Conservation (phyloP, 352 stramenopile genomes). For the Phytophthora citricola region DNA sequence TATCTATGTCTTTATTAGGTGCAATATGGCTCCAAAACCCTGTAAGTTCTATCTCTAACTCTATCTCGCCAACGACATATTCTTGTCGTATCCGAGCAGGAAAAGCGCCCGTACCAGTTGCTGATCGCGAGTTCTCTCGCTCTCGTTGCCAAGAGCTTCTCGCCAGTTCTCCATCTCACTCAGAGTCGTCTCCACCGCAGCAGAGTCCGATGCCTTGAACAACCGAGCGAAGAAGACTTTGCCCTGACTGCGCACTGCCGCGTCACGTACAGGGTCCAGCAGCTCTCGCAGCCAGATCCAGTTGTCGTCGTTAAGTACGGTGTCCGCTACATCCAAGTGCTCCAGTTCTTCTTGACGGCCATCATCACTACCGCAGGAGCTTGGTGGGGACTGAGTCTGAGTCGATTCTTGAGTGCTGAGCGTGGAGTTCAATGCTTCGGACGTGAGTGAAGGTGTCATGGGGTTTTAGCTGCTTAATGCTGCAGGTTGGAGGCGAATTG, state of each 20-base stretch:
- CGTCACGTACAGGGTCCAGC: conserved; percentile 24
- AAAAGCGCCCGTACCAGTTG: conserved; percentile 38
- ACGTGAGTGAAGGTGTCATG: conserved; percentile 16
- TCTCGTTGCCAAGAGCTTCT: conserved; percentile 8
- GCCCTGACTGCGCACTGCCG: conserved; percentile 12
- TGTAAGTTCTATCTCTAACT: conserved; percentile 15
- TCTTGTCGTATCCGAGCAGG: conserved; percentile 51
- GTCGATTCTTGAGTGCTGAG: conserved; percentile 1
- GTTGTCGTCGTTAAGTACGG: conserved; percentile 35
- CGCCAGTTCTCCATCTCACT: conserved; percentile 43
- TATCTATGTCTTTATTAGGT: conserved; percentile 30
- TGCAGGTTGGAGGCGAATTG: conserved; percentile 5
- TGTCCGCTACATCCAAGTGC: conserved; percentile 32
- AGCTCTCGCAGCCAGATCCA: conserved; percentile 41
- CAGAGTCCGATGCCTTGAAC: conserved; percentile 21
- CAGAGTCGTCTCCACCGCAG: conserved; percentile 25
- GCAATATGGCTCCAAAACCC: conserved; percentile 23
- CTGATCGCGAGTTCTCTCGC: conserved; percentile 11
- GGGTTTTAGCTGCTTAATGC: background rate
- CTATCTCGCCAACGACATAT: conserved; percentile 33
- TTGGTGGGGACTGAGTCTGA: conserved; percentile 8
- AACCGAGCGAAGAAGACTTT: conserved; percentile 44
- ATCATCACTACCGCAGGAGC: conserved; percentile 28
- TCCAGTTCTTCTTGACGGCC: conserved; percentile 22
- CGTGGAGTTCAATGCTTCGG: conserved; percentile 9